phyloP scores from a whole-genome alignment of 176 grass and related monocot species.

The Oryza glaberrima region DNA sequence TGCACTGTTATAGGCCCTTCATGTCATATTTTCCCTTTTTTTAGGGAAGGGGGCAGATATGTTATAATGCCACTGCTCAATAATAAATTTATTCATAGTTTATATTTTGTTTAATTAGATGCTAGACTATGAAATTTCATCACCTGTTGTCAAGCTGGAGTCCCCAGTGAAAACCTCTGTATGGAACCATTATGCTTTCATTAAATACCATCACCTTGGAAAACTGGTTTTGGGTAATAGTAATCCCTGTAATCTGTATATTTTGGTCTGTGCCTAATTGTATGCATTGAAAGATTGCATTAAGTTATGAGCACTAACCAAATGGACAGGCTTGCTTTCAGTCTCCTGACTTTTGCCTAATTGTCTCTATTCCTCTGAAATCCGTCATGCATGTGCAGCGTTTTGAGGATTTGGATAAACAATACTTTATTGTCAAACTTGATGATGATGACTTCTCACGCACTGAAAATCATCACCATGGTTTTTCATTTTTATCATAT shows the following conservation, averaged over 20 bases:
- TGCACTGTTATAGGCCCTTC: too few species aligned
- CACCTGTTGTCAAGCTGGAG: too few species aligned
- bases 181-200: too few species aligned
- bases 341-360: slow-evolving; percentile 25
- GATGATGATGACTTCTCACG: slow-evolving; percentile 58
- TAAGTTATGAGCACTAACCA: slow-evolving; percentile 3
- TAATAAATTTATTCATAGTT: too few species aligned
- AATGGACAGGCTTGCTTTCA: not conserved
- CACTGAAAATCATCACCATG: slow-evolving; percentile 66
- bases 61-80: too few species aligned
- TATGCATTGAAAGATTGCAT: slow-evolving; percentile 2
- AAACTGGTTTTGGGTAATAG: slow-evolving; percentile 63
- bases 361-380: slow-evolving; percentile 1
- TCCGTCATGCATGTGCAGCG: slow-evolving; percentile 50
- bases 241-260: slow-evolving; percentile 48
- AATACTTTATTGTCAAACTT: slow-evolving; percentile 75
- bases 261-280: slow-evolving; percentile 1
- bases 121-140: too few species aligned
- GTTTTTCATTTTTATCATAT: slow-evolving; percentile 47
- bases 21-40: too few species aligned
- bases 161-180: too few species aligned
- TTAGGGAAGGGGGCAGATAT: too few species aligned
- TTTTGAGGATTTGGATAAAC: slow-evolving; percentile 84
- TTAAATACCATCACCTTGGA: not conserved
- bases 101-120: too few species aligned